phyloP scores from a whole-genome alignment of 2,329 filamentous ascomycete genomes.

The Fusarium abutilonis region DNA sequence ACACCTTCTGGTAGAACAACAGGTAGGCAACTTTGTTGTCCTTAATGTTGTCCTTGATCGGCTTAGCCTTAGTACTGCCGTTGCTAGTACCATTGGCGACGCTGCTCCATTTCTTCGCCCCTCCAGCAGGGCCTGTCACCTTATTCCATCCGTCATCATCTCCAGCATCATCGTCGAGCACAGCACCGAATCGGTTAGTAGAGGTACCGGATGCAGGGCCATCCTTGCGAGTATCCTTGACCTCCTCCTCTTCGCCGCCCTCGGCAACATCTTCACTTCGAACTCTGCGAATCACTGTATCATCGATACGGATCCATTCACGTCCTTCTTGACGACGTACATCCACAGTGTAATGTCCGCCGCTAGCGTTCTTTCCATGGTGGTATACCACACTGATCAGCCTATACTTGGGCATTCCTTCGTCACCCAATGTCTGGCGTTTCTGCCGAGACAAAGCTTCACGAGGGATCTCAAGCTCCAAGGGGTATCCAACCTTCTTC shows the following conservation, averaged over 20 bases:
- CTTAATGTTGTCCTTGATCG: conserved; percentile 73
- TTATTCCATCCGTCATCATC: conserved; percentile 86
- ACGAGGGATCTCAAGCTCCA: conserved; percentile 92
- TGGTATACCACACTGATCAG: conserved; percentile 95
- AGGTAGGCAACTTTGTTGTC: conserved; percentile 98
- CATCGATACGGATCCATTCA: conserved; percentile 96
- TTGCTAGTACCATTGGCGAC: conserved; percentile 71
- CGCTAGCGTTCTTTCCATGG: conserved; percentile 95
- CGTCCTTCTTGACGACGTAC: conserved; percentile 91
- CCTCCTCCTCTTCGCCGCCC: conserved; percentile 81
- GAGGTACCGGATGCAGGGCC: conserved; percentile 50
- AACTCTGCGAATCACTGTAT: conserved; percentile 87
- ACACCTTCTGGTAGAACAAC: conserved; percentile 89
- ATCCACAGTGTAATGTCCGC: conserved; percentile 98
- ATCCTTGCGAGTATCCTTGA: conserved; percentile 60
- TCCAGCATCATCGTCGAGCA: conserved; percentile 72
- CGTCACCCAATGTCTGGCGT: conserved; percentile 69
- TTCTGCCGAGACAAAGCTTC: conserved; percentile 85
- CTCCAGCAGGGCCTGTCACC: conserved; percentile 69
- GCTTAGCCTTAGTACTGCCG: conserved; percentile 65
- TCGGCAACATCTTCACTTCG: conserved; percentile 89
- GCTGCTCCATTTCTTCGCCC: conserved; percentile 76
- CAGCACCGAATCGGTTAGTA: conserved; percentile 78
- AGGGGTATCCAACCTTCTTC: conserved; percentile 96
- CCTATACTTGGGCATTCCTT: conserved; percentile 81